Percentiles rank a stretch among this genome's conserved stretches.
Conservation (phyloP, 2,329 filamentous ascomycete genomes). For the Grosmannia huntii region DNA sequence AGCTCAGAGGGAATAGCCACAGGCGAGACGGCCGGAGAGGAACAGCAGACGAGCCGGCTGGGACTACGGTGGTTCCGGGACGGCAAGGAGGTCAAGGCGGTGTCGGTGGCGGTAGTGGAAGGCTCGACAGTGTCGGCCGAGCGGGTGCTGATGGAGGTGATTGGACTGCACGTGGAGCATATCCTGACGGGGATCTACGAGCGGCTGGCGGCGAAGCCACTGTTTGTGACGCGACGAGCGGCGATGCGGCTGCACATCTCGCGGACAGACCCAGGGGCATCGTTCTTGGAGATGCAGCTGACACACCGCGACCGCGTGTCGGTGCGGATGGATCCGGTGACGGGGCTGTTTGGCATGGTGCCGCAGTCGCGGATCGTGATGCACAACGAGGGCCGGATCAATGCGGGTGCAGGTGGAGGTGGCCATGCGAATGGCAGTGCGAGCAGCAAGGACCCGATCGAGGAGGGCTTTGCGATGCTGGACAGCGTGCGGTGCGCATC, state of each 20-base stretch:
- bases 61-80: slow-evolving; percentile 74
- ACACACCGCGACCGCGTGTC: slow-evolving; percentile 47
- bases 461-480: slow-evolving; percentile 44
- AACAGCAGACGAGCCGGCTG: slow-evolving; percentile 36
- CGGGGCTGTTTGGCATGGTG: slow-evolving; percentile 60
- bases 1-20: neutral
- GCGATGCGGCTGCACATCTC: slow-evolving; percentile 46
- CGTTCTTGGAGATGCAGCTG: slow-evolving; percentile 55
- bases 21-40: slow-evolving; percentile 12
- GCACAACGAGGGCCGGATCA: slow-evolving; percentile 52
- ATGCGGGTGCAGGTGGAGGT: slow-evolving; percentile 23
- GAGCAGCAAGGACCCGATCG: slow-evolving; percentile 31
- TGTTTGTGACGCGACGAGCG: slow-evolving; percentile 49
- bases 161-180: slow-evolving; percentile 61
- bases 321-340: slow-evolving; percentile 62
- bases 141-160: slow-evolving; percentile 56
- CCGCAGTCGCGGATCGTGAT: slow-evolving; percentile 46
- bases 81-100: slow-evolving; percentile 56
- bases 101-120: slow-evolving; percentile 48
- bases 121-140: slow-evolving; percentile 52
- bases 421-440: neutral
- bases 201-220: slow-evolving; percentile 43
- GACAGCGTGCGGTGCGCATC: slow-evolving; percentile 50
- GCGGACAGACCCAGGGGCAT: slow-evolving; percentile 50
- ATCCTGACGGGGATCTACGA: slow-evolving; percentile 55